These are phyloP conservation scores for Rubus parviflorus DNA, from an alignment of 306 rosid species.

Conservation along the genomic window DNA sequence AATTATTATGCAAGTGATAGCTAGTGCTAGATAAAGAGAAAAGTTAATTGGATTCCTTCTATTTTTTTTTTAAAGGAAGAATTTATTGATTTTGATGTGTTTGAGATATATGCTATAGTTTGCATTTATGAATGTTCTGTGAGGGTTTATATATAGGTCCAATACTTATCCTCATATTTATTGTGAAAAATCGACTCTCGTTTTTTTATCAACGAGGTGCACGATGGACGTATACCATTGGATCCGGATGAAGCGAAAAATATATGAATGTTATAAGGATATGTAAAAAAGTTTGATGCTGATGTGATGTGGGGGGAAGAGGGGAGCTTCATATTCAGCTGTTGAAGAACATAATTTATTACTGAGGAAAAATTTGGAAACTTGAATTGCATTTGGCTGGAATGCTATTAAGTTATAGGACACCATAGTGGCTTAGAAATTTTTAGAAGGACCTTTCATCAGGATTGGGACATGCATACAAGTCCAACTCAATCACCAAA, in stretches of 20 bases:
- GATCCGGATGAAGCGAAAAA: not conserved
- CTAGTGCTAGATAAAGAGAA: not conserved
- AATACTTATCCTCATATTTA: not conserved
- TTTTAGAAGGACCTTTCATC: conserved; percentile 33
- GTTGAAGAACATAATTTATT: not conserved
- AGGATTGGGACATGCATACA: conserved; percentile 23
- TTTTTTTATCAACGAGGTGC: not conserved
- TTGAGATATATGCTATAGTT: not conserved
- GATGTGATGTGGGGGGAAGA: not conserved
- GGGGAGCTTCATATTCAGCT: no score
- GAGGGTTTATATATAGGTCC: not conserved
- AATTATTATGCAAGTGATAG: not conserved
- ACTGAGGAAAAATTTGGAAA: not conserved
- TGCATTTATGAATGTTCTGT: no score
- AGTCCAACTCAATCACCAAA: conserved; percentile 23
- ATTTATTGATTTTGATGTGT: not conserved
- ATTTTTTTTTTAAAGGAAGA: not conserved
- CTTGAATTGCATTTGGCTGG: conserved; percentile 5
- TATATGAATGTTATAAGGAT: not conserved
- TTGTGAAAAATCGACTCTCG: not conserved
- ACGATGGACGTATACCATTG: not conserved
- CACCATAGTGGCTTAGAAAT: conserved; percentile 26
- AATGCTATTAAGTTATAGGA: not conserved
- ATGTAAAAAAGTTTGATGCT: not conserved
- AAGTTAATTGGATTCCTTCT: not conserved